phyloP scores from a whole-genome alignment of 2,329 filamentous ascomycete genomes.

The Lomentospora prolificans region DNA sequence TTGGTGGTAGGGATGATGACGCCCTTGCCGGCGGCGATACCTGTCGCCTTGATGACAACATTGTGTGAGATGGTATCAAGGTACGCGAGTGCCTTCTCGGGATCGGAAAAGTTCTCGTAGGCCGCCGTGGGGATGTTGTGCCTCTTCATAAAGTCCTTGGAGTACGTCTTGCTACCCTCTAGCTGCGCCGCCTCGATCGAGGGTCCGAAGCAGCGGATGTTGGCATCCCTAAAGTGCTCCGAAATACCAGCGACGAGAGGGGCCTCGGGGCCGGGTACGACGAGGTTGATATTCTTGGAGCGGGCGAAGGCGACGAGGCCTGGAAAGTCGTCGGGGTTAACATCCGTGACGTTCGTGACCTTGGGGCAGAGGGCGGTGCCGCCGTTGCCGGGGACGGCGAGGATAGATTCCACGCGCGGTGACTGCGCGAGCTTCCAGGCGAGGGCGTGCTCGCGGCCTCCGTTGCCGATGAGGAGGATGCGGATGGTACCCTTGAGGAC shows the following conservation, averaged over 20 bases:
- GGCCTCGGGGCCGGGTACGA: conserved; percentile 84
- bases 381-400: conserved; percentile 69
- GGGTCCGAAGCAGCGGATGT: conserved; percentile 79
- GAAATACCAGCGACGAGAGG: conserved; percentile 89
- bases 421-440: conserved; percentile 92
- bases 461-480: conserved; percentile 83
- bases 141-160: conserved; percentile 94
- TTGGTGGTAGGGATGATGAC: conserved; percentile 80
- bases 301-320: conserved; percentile 67
- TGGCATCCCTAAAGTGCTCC: conserved; percentile 64
- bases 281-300: conserved; percentile 65
- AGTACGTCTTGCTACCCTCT: conserved; percentile 95
- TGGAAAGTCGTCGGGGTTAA: conserved; percentile 68
- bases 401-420: conserved; percentile 64
- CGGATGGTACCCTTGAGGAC: conserved; percentile 23
- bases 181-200: conserved; percentile 74
- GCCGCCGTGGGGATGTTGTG: conserved; percentile 83
- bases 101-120: conserved; percentile 81
- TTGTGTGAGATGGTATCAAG: conserved; percentile 60
- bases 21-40: conserved; percentile 88
- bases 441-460: conserved; percentile 87
- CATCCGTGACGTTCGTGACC: conserved; percentile 58
- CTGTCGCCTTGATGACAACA: conserved; percentile 89
- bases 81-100: conserved; percentile 62
- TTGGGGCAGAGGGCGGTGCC: conserved; percentile 67